phyloP scores from a whole-genome alignment of 148 eudicot species.

The Fagopyrum homotropicum region DNA sequence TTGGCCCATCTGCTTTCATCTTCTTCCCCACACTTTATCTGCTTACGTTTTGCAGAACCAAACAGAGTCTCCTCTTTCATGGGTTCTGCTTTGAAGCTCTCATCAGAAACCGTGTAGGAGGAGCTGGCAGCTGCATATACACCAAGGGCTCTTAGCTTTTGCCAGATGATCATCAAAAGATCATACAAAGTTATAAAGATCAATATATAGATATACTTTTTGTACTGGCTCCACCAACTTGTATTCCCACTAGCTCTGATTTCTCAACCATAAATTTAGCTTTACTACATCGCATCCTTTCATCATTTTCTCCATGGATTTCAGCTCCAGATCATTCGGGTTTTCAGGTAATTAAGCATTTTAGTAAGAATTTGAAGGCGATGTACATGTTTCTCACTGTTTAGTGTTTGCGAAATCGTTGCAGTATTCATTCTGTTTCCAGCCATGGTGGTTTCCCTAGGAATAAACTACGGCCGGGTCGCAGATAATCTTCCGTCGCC shows the following conservation, averaged over 20 bases:
- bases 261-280: conserved; percentile 3
- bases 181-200: background rate
- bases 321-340: conserved; percentile 4
- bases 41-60: background rate
- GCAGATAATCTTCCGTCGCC: conserved; percentile 76
- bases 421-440: conserved; percentile 7
- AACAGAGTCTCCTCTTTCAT: conserved; percentile 3
- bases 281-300: conserved; percentile 1
- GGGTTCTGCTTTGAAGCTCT: background rate
- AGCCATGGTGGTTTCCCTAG: conserved; percentile 30
- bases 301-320: conserved; percentile 2
- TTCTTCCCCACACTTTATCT: background rate
- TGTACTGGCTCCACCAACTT: background rate
- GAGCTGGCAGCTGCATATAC: background rate
- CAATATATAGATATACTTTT: background rate
- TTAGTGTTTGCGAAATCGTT: background rate
- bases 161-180: background rate
- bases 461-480: conserved; percentile 86
- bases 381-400: background rate
- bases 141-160: background rate
- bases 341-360: background rate
- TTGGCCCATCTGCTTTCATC: conserved; percentile 10
- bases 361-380: background rate
- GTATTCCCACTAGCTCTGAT: background rate
- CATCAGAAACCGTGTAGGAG: background rate